Conservation (phyloP, 345 rosid species). For the Sisymbrium altissimum region DNA sequence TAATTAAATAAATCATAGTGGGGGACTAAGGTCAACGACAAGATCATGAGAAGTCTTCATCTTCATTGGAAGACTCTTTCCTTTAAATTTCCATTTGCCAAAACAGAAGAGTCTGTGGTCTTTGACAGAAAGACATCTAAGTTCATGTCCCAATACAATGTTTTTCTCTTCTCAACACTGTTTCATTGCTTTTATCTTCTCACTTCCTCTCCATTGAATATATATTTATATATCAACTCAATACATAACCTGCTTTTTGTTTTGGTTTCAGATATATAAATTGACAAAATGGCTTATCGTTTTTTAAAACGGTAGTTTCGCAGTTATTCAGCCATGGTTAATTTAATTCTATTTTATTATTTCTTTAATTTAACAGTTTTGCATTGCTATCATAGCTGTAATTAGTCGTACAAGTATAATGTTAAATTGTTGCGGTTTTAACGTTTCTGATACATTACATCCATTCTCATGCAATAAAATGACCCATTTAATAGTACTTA, state of each 20-base stretch:
- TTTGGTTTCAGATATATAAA: neutral
- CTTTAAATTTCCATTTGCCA: conserved; percentile 6
- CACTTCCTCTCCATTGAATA: neutral
- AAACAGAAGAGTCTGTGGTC: conserved; percentile 4
- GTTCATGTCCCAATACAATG: conserved; percentile 29
- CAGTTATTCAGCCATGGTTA: neutral
- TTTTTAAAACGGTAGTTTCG: neutral
- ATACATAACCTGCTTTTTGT: neutral
- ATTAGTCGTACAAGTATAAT: neutral
- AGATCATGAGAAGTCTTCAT: conserved; percentile 30
- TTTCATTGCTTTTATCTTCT: conserved; percentile 14
- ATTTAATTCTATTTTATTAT: neutral
- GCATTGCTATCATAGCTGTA: neutral
- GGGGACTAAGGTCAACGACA: conserved; percentile 28
- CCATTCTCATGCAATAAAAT: neutral
- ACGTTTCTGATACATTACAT: neutral
- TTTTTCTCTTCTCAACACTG: conserved; percentile 21
- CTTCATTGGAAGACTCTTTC: conserved; percentile 33
- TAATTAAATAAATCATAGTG: conserved; percentile 9
- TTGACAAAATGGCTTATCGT: too few relatives aligned
- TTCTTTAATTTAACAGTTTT: too few relatives aligned
- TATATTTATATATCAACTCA: neutral
- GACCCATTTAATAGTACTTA: too few relatives aligned
- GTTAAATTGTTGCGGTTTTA: too few relatives aligned
- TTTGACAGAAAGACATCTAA: conserved; percentile 24